Percentiles rank a stretch among this genome's conserved stretches.
Conservation (phyloP, 164 flowering plant species). For the Aristolochia fimbriata region DNA sequence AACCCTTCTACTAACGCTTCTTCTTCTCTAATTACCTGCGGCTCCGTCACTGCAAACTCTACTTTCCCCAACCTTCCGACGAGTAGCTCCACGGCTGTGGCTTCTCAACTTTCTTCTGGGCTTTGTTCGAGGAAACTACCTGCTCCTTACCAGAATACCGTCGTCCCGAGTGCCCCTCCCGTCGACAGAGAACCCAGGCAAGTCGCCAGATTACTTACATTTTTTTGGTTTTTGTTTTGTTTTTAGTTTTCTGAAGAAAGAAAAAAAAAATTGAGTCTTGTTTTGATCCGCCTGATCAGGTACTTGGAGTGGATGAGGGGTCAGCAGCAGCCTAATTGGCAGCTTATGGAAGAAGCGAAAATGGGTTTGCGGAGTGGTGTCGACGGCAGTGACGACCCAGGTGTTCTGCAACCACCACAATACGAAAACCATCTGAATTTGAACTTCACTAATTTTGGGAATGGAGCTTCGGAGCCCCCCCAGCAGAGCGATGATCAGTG, state of each 20-base stretch:
- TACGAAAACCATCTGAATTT: constrained; percentile 18
- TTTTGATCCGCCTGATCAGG: constrained; percentile 23
- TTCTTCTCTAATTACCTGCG: too few species aligned
- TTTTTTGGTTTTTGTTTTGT: background rate
- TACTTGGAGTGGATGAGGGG: constrained; percentile 40
- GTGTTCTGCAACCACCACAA: constrained; percentile 9
- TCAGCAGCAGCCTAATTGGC: constrained; percentile 31
- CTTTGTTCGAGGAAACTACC: constrained; percentile 9
- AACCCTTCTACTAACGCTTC: background rate
- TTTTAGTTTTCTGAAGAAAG: background rate
- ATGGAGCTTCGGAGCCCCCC: constrained; percentile 2
- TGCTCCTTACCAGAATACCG: constrained; percentile 6
- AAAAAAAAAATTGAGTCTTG: background rate
- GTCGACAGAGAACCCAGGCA: constrained; percentile 6
- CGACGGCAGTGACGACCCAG: constrained; percentile 2
- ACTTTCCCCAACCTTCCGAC: constrained; percentile 1
- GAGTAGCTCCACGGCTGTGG: background rate
- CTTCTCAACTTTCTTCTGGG: constrained; percentile 7
- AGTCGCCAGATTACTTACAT: too few species aligned
- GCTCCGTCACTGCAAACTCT: constrained; percentile 8
- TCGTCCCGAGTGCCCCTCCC: background rate
- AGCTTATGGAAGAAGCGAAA: constrained; percentile 25
- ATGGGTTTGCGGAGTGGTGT: constrained; percentile 2
- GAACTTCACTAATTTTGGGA: constrained; percentile 13
- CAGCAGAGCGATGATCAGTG: constrained; percentile 17